Evolutionary conservation across 257 asterid species (phyloP).

Genomic region (Scutellaria minor): DNA sequence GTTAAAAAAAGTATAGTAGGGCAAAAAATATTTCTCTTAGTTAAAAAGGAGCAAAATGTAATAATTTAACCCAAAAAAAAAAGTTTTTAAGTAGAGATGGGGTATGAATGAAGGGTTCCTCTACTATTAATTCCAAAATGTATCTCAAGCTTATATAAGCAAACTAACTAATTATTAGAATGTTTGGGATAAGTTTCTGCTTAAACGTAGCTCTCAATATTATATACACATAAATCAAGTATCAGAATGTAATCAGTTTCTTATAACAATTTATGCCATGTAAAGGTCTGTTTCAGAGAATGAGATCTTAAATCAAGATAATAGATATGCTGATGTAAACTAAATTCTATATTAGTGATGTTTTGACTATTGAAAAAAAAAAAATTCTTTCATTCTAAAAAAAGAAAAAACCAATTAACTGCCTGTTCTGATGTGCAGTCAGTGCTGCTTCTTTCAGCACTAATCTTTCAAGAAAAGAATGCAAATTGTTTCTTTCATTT

Average conservation of each 20-base stretch:
- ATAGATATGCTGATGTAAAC: background rate
- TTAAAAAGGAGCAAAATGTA: no score
- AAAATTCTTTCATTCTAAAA: no score
- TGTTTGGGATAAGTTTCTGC: constrained; percentile 13
- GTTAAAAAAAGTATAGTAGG: no score
- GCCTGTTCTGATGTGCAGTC: background rate
- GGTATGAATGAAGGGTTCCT: no score
- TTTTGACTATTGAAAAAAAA: background rate
- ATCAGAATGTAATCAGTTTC: constrained; percentile 5
- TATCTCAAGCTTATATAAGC: background rate
- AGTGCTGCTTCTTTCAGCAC: constrained; percentile 4
- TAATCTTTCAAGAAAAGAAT: background rate
- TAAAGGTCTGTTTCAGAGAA: constrained; percentile 11
- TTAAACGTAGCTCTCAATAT: constrained; percentile 15
- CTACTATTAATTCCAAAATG: background rate
- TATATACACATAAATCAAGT: background rate
- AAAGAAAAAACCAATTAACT: background rate
- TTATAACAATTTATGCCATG: background rate
- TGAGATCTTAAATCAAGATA: background rate
- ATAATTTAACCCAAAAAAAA: no score
- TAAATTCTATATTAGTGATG: constrained; percentile 4
- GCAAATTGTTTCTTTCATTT: background rate
- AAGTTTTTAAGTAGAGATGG: no score
- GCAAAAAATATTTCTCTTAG: no score
- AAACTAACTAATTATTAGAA: background rate